Evolutionary conservation across 2,329 filamentous ascomycete genomes (phyloP).

Genomic region (Sporothrix euskadiensis): DNA sequence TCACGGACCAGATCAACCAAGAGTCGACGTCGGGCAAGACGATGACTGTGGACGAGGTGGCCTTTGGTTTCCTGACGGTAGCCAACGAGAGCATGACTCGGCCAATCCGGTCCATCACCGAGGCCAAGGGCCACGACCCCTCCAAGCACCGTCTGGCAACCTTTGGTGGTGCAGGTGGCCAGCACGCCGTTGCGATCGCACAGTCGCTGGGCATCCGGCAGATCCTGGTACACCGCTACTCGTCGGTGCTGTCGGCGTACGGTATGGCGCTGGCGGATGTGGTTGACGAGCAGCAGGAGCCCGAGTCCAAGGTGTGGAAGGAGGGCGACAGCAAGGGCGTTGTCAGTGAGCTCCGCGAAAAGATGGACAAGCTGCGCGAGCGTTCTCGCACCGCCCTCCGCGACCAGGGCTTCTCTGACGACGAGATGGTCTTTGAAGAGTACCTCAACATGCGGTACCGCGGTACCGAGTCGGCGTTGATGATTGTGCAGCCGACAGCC

Average conservation of each 20-base stretch:
- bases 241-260: slow-evolving; percentile 85
- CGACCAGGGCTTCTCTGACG: slow-evolving; percentile 76
- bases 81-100: slow-evolving; percentile 91
- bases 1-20: slow-evolving; percentile 74
- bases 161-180: slow-evolving; percentile 88
- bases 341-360: slow-evolving; percentile 63
- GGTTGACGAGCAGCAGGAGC: slow-evolving; percentile 85
- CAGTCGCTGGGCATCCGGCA: slow-evolving; percentile 80
- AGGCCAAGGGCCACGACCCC: slow-evolving; percentile 89
- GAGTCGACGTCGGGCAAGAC: slow-evolving; percentile 62
- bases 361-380: slow-evolving; percentile 78
- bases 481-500: slow-evolving; percentile 74
- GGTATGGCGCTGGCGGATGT: slow-evolving; percentile 93
- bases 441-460: slow-evolving; percentile 94
- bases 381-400: slow-evolving; percentile 67
- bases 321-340: slow-evolving; percentile 46
- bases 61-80: slow-evolving; percentile 84
- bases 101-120: slow-evolving; percentile 85
- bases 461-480: slow-evolving; percentile 86
- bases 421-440: slow-evolving; percentile 80
- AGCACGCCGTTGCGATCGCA: slow-evolving; percentile 89
- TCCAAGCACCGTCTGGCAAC: slow-evolving; percentile 87
- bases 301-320: slow-evolving; percentile 62
- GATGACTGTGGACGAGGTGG: slow-evolving; percentile 81
- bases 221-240: slow-evolving; percentile 83